These are phyloP conservation scores for Galeopsis tetrahit DNA, from an alignment of 257 asterid species.

Conservation along the genomic window DNA sequence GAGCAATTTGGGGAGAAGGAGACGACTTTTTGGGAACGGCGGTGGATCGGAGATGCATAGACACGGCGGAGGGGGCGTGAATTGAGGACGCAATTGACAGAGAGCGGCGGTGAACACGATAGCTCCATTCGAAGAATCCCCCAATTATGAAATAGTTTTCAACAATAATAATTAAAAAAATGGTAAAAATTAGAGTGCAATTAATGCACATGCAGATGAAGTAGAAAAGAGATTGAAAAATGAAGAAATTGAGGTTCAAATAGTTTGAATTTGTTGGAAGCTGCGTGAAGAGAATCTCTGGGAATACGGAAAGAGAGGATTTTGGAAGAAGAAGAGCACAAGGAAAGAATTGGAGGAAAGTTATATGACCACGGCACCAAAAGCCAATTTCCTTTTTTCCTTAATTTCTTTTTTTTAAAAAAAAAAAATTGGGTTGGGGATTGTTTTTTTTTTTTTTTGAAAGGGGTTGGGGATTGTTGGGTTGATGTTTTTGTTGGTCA, in stretches of 20 bases:
- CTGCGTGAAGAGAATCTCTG: not conserved
- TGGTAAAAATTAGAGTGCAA: not conserved
- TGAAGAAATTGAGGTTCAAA: conserved; percentile 9
- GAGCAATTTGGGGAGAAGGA: conserved; percentile 37
- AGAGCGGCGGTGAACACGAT: conserved; percentile 75
- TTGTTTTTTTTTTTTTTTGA: too few species aligned
- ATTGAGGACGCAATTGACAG: conserved; percentile 55
- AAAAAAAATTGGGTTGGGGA: too few species aligned
- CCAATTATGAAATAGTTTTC: not conserved
- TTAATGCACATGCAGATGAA: not conserved
- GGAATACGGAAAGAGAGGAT: conserved; percentile 19
- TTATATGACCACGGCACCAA: conserved; percentile 32
- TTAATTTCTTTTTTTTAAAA: too few species aligned
- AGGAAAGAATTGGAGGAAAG: conserved; percentile 37
- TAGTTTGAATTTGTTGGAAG: conserved; percentile 8
- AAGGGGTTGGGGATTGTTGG: too few species aligned
- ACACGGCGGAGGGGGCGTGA: conserved; percentile 49
- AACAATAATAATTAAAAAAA: not conserved
- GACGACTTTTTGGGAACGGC: conserved; percentile 42
- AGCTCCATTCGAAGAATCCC: conserved; percentile 46
- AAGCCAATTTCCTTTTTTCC: conserved; percentile 27
- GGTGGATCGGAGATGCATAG: conserved; percentile 37
- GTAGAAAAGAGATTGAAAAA: not conserved
- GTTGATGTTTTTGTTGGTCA: not conserved
- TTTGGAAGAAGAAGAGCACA: not conserved